phyloP scores from a whole-genome alignment of 768 basidiomycete genomes.

The Suillus variegatus region DNA sequence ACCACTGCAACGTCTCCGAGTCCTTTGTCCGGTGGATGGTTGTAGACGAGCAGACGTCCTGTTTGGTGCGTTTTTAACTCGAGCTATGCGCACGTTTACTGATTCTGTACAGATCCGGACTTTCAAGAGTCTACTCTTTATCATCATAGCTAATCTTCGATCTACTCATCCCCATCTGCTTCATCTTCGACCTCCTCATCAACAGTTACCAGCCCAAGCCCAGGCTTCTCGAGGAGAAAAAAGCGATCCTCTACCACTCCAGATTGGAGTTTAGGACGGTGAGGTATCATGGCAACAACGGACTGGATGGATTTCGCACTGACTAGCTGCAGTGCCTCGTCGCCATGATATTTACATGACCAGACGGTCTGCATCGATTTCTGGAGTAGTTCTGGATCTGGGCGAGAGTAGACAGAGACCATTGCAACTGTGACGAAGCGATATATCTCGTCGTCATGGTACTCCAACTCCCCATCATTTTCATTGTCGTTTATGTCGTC shows the following conservation, averaged over 20 bases:
- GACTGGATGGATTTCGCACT: conserved; percentile 2
- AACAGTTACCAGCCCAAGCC: neutral
- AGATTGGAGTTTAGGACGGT: neutral
- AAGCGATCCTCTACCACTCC: neutral
- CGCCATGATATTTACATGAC: neutral
- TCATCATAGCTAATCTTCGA: no score
- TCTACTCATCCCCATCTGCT: neutral
- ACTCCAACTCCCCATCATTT: no score
- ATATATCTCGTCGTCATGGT: no score
- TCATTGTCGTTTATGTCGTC: no score
- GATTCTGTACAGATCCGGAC: conserved; percentile 61
- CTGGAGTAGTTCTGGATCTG: conserved; percentile 1
- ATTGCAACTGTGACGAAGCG: neutral
- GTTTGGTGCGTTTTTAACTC: conserved; percentile 55
- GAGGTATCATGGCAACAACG: conserved; percentile 10
- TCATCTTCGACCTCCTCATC: neutral
- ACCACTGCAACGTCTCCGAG: neutral
- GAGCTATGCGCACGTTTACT: neutral
- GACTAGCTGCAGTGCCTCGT: conserved; percentile 1
- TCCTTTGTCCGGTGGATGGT: conserved; percentile 77
- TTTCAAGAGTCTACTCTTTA: conserved; percentile 69
- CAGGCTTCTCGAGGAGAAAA: neutral
- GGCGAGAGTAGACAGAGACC: conserved; percentile 10
- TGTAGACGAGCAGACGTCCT: conserved; percentile 88
- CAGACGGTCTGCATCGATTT: neutral